phyloP scores from a whole-genome alignment of 2,329 filamentous ascomycete species.

The Huntiella abstrusa region DNA sequence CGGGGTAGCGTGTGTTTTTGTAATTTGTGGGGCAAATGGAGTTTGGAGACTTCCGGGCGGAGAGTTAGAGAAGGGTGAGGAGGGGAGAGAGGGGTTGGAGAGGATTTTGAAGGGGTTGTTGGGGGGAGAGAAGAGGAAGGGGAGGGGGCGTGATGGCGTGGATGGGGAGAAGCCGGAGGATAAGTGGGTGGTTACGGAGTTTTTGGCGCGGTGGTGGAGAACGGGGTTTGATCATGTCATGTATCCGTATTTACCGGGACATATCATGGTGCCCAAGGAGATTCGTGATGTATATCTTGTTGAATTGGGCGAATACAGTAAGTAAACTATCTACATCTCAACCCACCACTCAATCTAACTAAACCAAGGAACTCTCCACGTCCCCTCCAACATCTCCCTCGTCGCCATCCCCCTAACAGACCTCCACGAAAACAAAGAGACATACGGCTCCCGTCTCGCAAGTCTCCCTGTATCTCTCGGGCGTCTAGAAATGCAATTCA shows the following conservation, averaged over 20 bases:
- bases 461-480: conserved; percentile 91
- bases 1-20: no score
- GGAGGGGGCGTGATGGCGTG: conserved; percentile 63
- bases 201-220: conserved; percentile 93
- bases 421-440: conserved; percentile 88
- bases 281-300: conserved; percentile 99
- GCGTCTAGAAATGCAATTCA: conserved; percentile 92
- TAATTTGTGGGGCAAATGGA: no score
- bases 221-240: conserved; percentile 99
- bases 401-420: conserved; percentile 93
- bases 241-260: conserved; percentile 94
- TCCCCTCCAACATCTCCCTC: conserved; percentile 99
- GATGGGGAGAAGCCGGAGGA: conserved; percentile 54
- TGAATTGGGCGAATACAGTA: conserved; percentile 79
- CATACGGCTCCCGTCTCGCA: conserved; percentile 89
- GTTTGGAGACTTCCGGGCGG: no score
- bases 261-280: conserved; percentile 92
- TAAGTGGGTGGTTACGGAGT: conserved; percentile 90
- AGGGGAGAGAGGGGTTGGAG: no score
- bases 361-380: conserved; percentile 47
- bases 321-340: conserved; percentile 16
- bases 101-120: no score
- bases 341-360: no score
- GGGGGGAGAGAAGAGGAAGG: no score
- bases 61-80: no score